Conservation (phyloP, 768 basidiomycete species). For the Hysterangium stoloniferum region DNA sequence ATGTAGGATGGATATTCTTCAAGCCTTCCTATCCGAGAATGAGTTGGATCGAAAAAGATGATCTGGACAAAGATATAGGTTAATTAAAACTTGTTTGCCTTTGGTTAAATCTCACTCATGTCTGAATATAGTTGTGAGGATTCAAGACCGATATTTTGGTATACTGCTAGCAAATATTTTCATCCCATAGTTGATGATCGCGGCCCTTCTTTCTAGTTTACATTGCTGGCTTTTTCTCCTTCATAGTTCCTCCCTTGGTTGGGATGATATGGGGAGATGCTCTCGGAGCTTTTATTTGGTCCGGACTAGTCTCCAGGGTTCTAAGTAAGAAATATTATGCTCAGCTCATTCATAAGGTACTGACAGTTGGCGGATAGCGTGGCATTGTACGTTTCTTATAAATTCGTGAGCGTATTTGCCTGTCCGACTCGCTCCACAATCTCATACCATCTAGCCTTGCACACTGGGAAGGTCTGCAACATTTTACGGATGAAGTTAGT, state of each 20-base stretch:
- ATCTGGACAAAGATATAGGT: slow-evolving; percentile 66
- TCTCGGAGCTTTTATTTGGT: slow-evolving; percentile 65
- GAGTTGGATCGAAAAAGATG: slow-evolving; percentile 54
- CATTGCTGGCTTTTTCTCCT: slow-evolving; percentile 50
- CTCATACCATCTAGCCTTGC: slow-evolving; percentile 44
- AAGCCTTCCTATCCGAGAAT: slow-evolving; percentile 61
- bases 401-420: slow-evolving; percentile 49
- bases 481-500: slow-evolving; percentile 73
- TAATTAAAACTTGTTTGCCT: background rate
- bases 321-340: slow-evolving; percentile 36
- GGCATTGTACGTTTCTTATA: slow-evolving; percentile 66
- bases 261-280: slow-evolving; percentile 56
- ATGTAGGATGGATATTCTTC: slow-evolving; percentile 83
- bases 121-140: slow-evolving; percentile 62
- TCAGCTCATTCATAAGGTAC: background rate
- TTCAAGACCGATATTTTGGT: slow-evolving; percentile 68
- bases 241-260: slow-evolving; percentile 47
- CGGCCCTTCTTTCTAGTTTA: no score
- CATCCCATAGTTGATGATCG: no score
- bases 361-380: slow-evolving; percentile 46
- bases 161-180: no score
- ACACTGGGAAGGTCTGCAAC: slow-evolving; percentile 76
- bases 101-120: slow-evolving; percentile 3
- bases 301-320: slow-evolving; percentile 54
- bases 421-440: background rate